A percentile compares a stretch with the other conserved stretches of the same genome.
phyloP scores from a whole-genome alignment of 768 basidiomycete genomes.

The Floccularia luteovirens region DNA sequence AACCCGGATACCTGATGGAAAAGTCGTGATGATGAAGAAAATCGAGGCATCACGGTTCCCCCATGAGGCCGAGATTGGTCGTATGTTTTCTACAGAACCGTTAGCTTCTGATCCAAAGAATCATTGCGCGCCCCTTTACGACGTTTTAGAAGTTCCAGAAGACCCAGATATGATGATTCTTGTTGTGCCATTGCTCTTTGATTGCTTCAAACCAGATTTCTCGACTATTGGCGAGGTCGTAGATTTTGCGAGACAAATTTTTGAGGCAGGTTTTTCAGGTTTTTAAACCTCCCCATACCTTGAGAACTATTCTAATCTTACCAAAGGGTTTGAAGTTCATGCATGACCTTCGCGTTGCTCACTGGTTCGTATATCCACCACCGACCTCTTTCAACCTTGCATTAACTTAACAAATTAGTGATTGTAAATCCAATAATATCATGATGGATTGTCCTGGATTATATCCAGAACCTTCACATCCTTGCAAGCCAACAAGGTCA shows the following conservation, averaged over 20 bases:
- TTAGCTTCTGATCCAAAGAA: conserved; percentile 16
- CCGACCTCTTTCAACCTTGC: neutral
- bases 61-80: conserved; percentile 22
- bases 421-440: conserved; percentile 9
- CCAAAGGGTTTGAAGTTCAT: conserved; percentile 24
- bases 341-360: conserved; percentile 20
- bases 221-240: conserved; percentile 22
- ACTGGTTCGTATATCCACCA: conserved; percentile 5
- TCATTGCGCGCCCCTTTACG: conserved; percentile 24
- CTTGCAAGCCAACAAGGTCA: conserved; percentile 5
- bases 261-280: conserved; percentile 16
- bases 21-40: conserved; percentile 20
- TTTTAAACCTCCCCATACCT: neutral
- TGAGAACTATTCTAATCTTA: neutral
- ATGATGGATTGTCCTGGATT: conserved; percentile 12
- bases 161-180: conserved; percentile 10
- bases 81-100: conserved; percentile 12
- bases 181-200: conserved; percentile 20
- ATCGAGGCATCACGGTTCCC: conserved; percentile 9
- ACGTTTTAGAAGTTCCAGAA: conserved; percentile 12
- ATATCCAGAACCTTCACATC: conserved; percentile 8
- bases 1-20: conserved; percentile 20
- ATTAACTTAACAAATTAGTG: conserved; percentile 5
- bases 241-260: conserved; percentile 19
- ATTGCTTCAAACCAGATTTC: conserved; percentile 12